Percentiles rank a stretch among this genome's conserved stretches.
These are phyloP conservation scores for Lentinula raphanica DNA, from an alignment of 768 basidiomycete genomes.

Conservation along the genomic window DNA sequence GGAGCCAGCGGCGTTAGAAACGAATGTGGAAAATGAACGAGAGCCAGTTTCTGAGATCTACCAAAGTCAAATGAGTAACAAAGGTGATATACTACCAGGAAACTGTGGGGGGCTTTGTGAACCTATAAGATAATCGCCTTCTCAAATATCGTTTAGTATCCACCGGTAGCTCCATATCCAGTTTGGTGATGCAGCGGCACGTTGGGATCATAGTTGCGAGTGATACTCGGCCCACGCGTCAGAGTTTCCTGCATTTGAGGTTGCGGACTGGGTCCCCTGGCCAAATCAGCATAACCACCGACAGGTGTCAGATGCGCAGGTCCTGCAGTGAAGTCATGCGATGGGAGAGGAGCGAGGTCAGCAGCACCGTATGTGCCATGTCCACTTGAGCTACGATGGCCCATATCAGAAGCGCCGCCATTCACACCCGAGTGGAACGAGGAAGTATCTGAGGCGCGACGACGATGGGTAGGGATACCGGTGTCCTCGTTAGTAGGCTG, in stretches of 20 bases:
- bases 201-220: constrained; percentile 47
- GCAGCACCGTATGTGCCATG: constrained; percentile 22
- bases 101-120: neutral
- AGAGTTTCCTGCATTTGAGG: constrained; percentile 56
- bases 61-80: neutral
- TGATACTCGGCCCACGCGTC: constrained; percentile 42
- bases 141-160: constrained; percentile 1
- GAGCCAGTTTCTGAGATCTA: neutral
- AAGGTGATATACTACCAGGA: neutral
- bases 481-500: constrained; percentile 49
- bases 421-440: constrained; percentile 63
- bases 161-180: constrained; percentile 28
- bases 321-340: constrained; percentile 76
- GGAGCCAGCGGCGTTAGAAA: neutral
- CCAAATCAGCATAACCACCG: constrained; percentile 78
- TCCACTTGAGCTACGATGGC: constrained; percentile 21
- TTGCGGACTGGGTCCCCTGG: constrained; percentile 67
- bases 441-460: constrained; percentile 52
- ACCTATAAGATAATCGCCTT: neutral
- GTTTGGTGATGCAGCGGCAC: constrained; percentile 61
- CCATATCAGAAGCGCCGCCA: constrained; percentile 16
- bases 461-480: constrained; percentile 46
- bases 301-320: constrained; percentile 53
- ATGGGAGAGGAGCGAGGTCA: constrained; percentile 44
- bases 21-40: neutral